phyloP scores from a whole-genome alignment of 129 eudicot species.

The Helianthus tuberosus region DNA sequence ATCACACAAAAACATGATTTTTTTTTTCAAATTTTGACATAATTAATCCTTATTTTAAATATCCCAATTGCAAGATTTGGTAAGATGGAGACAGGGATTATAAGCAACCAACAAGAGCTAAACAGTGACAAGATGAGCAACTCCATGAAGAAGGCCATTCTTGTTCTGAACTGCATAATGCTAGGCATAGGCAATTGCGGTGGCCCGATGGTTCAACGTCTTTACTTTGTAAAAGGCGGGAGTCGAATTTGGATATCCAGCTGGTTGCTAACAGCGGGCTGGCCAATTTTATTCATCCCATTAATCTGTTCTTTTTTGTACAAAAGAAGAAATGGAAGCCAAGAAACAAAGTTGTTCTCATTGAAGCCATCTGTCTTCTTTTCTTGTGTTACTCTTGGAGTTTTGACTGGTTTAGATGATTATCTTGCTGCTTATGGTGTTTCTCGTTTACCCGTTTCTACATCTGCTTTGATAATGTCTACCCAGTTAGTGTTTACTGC shows the following conservation, averaged over 20 bases:
- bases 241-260: conserved; percentile 51
- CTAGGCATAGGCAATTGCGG: conserved; percentile 48
- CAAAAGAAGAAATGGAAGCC: conserved; percentile 21
- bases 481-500: conserved; percentile 59
- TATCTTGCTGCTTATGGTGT: conserved; percentile 47
- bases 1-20: neutral
- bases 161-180: conserved; percentile 41
- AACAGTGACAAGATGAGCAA: conserved; percentile 32
- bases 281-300: conserved; percentile 46
- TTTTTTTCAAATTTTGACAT: neutral
- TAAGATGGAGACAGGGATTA: conserved; percentile 31
- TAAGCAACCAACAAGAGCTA: conserved; percentile 21
- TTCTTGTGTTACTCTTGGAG: conserved; percentile 41
- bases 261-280: conserved; percentile 54
- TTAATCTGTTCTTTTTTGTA: conserved; percentile 30
- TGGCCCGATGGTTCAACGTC: conserved; percentile 48
- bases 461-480: conserved; percentile 51
- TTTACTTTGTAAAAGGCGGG: conserved; percentile 54
- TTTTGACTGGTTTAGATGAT: conserved; percentile 47
- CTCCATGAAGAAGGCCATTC: conserved; percentile 33
- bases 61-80: neutral
- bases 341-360: conserved; percentile 22
- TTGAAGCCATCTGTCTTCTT: conserved; percentile 32
- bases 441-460: conserved; percentile 47
- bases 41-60: neutral